Base-by-base conservation (phyloP, 2,329 filamentous ascomycete species). In the Trichocomaceae sp. region DNA sequence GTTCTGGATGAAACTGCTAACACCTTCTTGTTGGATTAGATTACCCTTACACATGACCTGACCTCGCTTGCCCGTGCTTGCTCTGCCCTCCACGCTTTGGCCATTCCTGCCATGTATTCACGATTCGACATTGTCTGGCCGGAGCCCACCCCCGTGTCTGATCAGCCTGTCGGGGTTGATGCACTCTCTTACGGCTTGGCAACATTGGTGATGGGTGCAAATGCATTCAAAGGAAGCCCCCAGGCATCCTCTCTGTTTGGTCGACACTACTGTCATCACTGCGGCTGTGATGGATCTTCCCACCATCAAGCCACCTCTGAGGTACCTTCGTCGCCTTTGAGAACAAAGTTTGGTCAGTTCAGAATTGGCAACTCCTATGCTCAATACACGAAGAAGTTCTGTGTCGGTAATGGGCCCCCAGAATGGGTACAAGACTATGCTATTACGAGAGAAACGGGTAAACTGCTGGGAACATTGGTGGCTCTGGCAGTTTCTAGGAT, bases 41-140 rank as follows among this genome's bases (percentile, higher is more conserved):
- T 91, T 52, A 88, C 85, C 3, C 85, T 90, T 66, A 90, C 87
- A 5, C 92, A 90, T 68, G 88, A 93, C 68, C 77, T 93, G 58
- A 89, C 86, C 0, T 84, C 87, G 13, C 79, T 93, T 41, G 87
- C 88, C 13, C 77, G 90, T 57, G 87, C 87, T 44, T 88, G 90
- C 72, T 90, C 88, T 13, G 84, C 85, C 26, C 79, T 95, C 12
- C 87, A 93, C 71, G 78, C 79, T 44, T 79, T 93, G 53, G 83
- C 87, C 0, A 84, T 89, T 22, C 88, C 88, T 17, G 83, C 85
- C 63, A 90, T 93, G 60, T 93, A 93, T 73, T 87, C 86, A 17
- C 83, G 87, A 57, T 93, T 93, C 70, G 88, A 93, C 66, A 93
- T 93, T 60, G 86, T 92, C 42, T 93, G 89, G 89, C 88, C 88